Evolutionary conservation across 2,329 filamentous ascomycete species (phyloP), one percentile per base, ranked within the genome.

Genomic region (Trichoderma asperellum): DNA sequence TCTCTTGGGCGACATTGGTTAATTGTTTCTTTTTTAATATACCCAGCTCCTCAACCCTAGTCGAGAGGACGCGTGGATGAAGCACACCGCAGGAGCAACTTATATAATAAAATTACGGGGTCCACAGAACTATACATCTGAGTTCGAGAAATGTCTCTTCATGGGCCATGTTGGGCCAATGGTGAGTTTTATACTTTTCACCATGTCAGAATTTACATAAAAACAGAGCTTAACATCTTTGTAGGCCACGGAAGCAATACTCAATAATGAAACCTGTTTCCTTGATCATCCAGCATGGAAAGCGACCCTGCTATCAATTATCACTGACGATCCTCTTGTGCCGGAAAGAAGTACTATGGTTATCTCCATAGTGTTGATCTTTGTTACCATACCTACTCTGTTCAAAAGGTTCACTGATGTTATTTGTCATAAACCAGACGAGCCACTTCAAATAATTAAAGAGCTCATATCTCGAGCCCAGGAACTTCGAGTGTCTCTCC

Each of bases 291-390:
- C 47, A 12, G n/a, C 21, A 11, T 40, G 35, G 57, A 59, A 24
- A 27, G 34, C 34, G 8, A 35, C 18, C 6, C 21, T 59, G 29
- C 35, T 16, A 59, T 59, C 57, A 59, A 59, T 59, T 27, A 59
- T 59, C 16, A 43, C 35, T 2, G 34, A 59, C 7, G 47, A 49
- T 24, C 47, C 47, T 11, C n/a, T 49, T 11, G 21, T 59, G 24
- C 57, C 57, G 3, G 57, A 59, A 43, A 59, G 57, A 59, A 59
- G 35, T 43, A 59, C 21, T 16, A 59, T 59, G 57, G 57, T 59
- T 1, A 43, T 59, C 21, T 59, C 34, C 14, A 40, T 59, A 27
- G 35, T 59, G 21, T 8, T 35, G 5, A 59, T 49, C 24, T 49
- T 49, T 12, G 47, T 49, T n/a, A 49, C n/a, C 47, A 49, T 49